These are phyloP conservation scores for Mortierella antarctica DNA, from an alignment of 192 early-diverging fungal genomes.

Conservation along the genomic window DNA sequence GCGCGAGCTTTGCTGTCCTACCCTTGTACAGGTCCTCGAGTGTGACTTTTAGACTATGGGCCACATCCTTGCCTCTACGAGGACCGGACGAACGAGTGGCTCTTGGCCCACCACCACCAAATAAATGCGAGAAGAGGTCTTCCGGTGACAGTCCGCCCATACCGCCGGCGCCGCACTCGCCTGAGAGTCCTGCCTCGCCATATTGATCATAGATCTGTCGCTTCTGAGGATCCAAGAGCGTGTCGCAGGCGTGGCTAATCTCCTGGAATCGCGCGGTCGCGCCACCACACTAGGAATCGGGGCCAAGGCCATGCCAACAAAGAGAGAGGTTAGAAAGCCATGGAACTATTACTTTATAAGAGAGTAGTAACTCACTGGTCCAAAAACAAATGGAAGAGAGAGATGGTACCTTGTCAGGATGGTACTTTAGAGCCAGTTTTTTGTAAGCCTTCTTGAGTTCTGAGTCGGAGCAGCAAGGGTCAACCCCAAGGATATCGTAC, in stretches of 20 bases:
- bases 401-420: conserved; percentile 79
- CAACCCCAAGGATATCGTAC: conserved; percentile 90
- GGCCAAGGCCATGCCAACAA: neutral
- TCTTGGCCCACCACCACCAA: conserved; percentile 83
- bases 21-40: conserved; percentile 90
- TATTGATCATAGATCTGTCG: conserved; percentile 92
- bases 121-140: conserved; percentile 96
- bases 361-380: neutral
- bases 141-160: conserved; percentile 81
- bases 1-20: conserved; percentile 90
- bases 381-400: neutral
- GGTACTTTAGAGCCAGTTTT: conserved; percentile 92
- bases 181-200: conserved; percentile 90
- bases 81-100: conserved; percentile 80
- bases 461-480: conserved; percentile 74
- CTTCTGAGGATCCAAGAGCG: conserved; percentile 90
- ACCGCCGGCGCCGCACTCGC: conserved; percentile 70
- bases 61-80: conserved; percentile 93
- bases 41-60: conserved; percentile 83
- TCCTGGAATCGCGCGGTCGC: conserved; percentile 92
- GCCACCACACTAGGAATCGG: conserved; percentile 49
- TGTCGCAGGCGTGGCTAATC: conserved; percentile 96
- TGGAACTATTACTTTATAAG: neutral
- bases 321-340: neutral
- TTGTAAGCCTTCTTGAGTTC: conserved; percentile 98